These are phyloP conservation scores for Phalaenopsis hybrid DNA, from an alignment of 116 monocot species.

Conservation along the genomic window DNA sequence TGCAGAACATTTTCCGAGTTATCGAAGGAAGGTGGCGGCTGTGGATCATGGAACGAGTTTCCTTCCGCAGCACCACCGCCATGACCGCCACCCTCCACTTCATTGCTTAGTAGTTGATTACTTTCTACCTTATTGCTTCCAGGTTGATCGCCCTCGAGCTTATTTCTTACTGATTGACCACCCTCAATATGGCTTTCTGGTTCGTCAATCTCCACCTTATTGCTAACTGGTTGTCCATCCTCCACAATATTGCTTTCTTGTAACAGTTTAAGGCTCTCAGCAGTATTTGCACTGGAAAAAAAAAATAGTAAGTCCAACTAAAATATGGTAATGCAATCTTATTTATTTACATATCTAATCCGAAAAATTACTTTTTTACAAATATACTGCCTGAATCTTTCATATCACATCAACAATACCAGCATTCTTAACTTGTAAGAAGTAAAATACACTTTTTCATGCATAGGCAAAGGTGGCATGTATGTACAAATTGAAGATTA, in stretches of 20 bases:
- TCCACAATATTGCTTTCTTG: conserved; percentile 26
- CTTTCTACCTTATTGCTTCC: background rate
- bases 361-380: too few species aligned
- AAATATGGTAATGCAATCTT: background rate
- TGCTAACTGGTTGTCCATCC: conserved; percentile 29
- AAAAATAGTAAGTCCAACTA: background rate
- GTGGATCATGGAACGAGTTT: background rate
- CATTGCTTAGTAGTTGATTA: conserved; percentile 30
- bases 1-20: conserved; percentile 12
- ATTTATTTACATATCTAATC: background rate
- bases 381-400: too few species aligned
- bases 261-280: conserved; percentile 13
- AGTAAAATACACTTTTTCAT: too few species aligned
- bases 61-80: background rate
- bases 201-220: conserved; percentile 12
- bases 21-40: conserved; percentile 6
- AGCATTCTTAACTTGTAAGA: too few species aligned
- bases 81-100: conserved; percentile 12
- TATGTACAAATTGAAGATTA: too few species aligned
- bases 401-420: too few species aligned
- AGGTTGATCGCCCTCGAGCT: conserved; percentile 8
- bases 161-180: conserved; percentile 29
- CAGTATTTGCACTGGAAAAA: conserved; percentile 25
- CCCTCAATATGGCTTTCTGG: background rate
- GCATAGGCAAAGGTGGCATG: too few species aligned